Base-by-base conservation (phyloP, 305 asterid genomes). In the Coffea humblotiana region DNA sequence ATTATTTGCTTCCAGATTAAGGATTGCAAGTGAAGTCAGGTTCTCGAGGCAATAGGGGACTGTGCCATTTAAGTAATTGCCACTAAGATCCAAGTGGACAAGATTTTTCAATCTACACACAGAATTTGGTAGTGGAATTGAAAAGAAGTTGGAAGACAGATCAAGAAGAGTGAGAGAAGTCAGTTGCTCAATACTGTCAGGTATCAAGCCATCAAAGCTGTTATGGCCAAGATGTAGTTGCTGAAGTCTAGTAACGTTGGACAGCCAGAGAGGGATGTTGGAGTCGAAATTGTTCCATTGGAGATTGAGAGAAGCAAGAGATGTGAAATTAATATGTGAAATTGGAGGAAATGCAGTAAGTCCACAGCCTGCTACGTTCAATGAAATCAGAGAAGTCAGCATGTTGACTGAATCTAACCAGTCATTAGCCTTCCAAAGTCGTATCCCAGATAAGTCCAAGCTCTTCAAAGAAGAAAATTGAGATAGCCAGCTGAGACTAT, bases 401-500 rank as follows among this genome's bases (percentile, higher is more conserved):
- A 47, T 75, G 80, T 52, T 79, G 25, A 70, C 16, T 79, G 80
- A 21, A 54, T 70, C 16, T 32, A 77, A 79, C 79, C 79, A 75
- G 51, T 83, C 83, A 18, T 15, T 63, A 60, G 77, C 35, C 45
- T 35, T 12, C 16, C 27, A 66, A 6, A 75, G 21, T 43, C n/a
- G 5, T 14, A 71, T 52, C 1, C 49, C n/a, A 12, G 74, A 68
- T 9, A 83, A n/a, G 71, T 70, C 37, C 3, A 83, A 48, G 19
- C 15, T 65, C 64, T 71, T 49, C 37, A 83, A 19, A 61, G 83
- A 70, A 35, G 75, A 75, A 75, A 70, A 70, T 18, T 9, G 23
- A 25, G 81, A 8, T 3, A 83, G 10, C 83, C 92, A 88, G 2
- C 76, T 76, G 16, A 88, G 79, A 61, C 60, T 81, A 7, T 88